Evolutionary conservation across 1,284 basidiomycete species (phyloP).

Genomic region (Thelephora terrestris): DNA sequence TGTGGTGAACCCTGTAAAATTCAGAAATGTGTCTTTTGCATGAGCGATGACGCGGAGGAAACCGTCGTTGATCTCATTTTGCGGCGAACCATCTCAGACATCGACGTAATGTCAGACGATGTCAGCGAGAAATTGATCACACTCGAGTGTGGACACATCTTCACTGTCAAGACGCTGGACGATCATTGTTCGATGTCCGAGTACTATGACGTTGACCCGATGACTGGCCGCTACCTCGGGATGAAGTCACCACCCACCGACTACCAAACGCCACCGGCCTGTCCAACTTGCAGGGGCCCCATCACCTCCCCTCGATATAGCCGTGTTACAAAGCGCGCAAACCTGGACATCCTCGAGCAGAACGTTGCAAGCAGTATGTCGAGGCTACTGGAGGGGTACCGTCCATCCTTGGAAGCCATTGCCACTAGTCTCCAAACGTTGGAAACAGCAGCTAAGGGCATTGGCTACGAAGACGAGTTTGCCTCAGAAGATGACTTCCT

Average conservation of each 20-base stretch:
- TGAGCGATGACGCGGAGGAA: constrained; percentile 26
- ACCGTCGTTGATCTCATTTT: constrained; percentile 52
- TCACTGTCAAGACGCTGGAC: constrained; percentile 66
- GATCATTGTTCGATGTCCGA: constrained; percentile 41
- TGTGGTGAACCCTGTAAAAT: constrained; percentile 56
- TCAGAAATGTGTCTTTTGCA: constrained; percentile 49
- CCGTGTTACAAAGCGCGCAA: constrained; percentile 48
- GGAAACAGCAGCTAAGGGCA: constrained; percentile 10
- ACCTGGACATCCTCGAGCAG: constrained; percentile 51
- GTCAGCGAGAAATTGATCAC: constrained; percentile 51
- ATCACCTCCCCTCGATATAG: constrained; percentile 48
- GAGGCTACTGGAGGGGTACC: constrained; percentile 24
- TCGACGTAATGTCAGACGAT: constrained; percentile 30
- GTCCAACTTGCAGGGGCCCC: constrained; percentile 43
- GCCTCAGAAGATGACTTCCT: constrained; percentile 5
- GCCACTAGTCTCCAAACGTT: constrained; percentile 4
- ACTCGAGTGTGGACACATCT: constrained; percentile 52
- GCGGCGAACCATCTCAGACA: constrained; percentile 39
- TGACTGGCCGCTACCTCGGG: constrained; percentile 30
- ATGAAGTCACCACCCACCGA: constrained; percentile 30
- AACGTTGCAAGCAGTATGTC: constrained; percentile 51
- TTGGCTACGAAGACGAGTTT: neutral
- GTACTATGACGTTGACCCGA: constrained; percentile 34
- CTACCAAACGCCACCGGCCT: constrained; percentile 37
- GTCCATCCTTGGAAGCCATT: constrained; percentile 20